Evolutionary conservation across 2,329 filamentous ascomycete genomes (phyloP), one percentile per base, ranked within the genome.

Genomic region (Sordariomycetes sp.): DNA sequence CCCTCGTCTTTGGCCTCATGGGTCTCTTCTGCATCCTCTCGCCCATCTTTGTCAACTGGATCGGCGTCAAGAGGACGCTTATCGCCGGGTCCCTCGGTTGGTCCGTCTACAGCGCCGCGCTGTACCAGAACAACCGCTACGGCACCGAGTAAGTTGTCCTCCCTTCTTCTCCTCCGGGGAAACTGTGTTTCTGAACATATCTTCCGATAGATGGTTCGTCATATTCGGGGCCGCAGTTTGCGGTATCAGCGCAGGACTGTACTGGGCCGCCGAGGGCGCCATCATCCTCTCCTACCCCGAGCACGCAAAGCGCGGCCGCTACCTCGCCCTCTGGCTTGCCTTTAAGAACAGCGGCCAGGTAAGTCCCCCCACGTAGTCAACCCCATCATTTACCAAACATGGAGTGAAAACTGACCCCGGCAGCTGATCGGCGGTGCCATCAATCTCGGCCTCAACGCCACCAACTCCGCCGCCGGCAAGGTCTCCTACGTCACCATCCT

Each of bases 321-420:
- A 76, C 58, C 69, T 87, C 0, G 84, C 82, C 0, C 79, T 83
- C 62, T 87, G 84, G 84, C 71, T 86, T 28, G 69, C 66, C 1
- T 74, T 68, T 61, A 67, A 71, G 0, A 72, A 84, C 4, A 70
- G 74, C 2, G 84, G 83, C 0, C 20, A 28, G 10, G 75, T 10
- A 39, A 17, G 36, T 17, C 12, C 36, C 36, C 36, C 36, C 28
- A 32, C 28, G 10, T n/a, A n/a, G n/a, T 17, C 36, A 17, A 4
- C 36, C 36, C 3, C 12, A 39, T 39, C 36, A 13, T 17, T 17
- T 39, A 3, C 15, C 36, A 39, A 39, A 39, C 5, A 17, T 10
- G 3, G 12, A 39, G 12, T 39, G 28, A 8, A 39, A 12, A 6
- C 36, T 39, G 36, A 39, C 10, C 10, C n/a, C 3, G 3, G 15